These are phyloP conservation scores for Agaricus subrufescens DNA, from an alignment of 768 basidiomycete species.

Conservation along the genomic window DNA sequence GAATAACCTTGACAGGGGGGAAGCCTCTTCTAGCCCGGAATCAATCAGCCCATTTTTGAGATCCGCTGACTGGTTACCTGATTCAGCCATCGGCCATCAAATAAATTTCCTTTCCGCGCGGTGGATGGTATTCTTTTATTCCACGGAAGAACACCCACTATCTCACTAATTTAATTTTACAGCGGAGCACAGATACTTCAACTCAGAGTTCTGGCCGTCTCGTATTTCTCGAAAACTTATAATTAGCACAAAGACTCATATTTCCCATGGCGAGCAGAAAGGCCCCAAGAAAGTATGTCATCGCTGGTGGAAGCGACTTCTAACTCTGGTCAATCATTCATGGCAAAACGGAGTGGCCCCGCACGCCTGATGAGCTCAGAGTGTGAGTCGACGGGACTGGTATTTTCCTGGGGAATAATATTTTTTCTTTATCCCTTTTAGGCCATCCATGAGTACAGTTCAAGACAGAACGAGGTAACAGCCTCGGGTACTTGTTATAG, in stretches of 20 bases:
- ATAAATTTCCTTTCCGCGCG: too few species aligned
- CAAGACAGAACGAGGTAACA: neutral
- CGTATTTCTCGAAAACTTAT: neutral
- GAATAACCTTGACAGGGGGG: too few species aligned
- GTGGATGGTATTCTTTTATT: too few species aligned
- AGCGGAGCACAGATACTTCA: neutral
- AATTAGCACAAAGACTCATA: neutral
- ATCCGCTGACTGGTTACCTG: too few species aligned
- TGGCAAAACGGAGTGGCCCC: neutral
- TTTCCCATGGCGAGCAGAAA: constrained; percentile 2
- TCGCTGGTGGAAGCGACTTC: neutral
- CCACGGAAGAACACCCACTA: too few species aligned
- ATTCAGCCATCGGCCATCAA: too few species aligned
- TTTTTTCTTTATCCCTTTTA: neutral
- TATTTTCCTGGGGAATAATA: neutral
- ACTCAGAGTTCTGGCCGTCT: neutral
- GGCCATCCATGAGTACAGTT: neutral
- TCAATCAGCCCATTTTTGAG: too few species aligned
- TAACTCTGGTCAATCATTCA: constrained; percentile 8
- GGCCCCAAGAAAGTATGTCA: neutral
- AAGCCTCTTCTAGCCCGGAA: too few species aligned
- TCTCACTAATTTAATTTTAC: neutral
- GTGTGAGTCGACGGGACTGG: neutral
- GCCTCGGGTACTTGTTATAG: neutral
- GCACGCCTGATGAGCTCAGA: neutral